Evolutionary conservation across 768 basidiomycete genomes (phyloP), one percentile per base, ranked within the genome.

Genomic region (Russula ochroleuca): DNA sequence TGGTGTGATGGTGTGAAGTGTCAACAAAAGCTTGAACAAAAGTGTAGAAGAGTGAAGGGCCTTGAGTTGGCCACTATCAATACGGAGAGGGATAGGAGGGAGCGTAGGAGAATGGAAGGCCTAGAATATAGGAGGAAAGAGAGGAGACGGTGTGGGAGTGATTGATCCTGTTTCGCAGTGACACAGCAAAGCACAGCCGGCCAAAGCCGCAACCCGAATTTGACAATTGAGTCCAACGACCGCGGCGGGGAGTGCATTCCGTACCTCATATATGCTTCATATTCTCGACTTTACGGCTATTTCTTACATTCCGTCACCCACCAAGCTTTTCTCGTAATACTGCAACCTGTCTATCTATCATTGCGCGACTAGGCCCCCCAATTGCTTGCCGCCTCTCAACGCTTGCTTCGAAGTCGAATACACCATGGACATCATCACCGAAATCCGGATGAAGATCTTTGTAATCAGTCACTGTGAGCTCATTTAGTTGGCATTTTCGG

Each of bases 381-480:
- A 98, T 92, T 2, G 95, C 87, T 70, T 90, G 82, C 70, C 95
- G 78, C 66, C 93, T 84, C 79, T 99, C 97, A 15, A 98, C 94
- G 66, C 90, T 92, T 53, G 89, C 87, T 74, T 98, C 96, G 73
- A 98, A 99, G 76, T 98, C 84, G 73, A 98, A 99, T 54, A 99
- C 87, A 3, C 79, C 75, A 68, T 83, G 79, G 13, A 99, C 85
- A 72, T 98, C 94, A 21, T 88, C 84, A 13, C 80, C 79, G 72
- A 99, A 99, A 69, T 86, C 84, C 41, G 82, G 80, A 68, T 84
- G 86, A 68, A 99, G 78, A 40, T 74, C 73, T 72, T 89, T 84
- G 78, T 85, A 95, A 74, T 99, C 93, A 40, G 85, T 77, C 55
- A 94, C 78, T 1, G 85, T 80, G 65, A 99, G 81, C 56, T 90